These are phyloP conservation scores for Cladochytrium replicatum DNA, from an alignment of 192 early-diverging fungal species.

Conservation along the genomic window DNA sequence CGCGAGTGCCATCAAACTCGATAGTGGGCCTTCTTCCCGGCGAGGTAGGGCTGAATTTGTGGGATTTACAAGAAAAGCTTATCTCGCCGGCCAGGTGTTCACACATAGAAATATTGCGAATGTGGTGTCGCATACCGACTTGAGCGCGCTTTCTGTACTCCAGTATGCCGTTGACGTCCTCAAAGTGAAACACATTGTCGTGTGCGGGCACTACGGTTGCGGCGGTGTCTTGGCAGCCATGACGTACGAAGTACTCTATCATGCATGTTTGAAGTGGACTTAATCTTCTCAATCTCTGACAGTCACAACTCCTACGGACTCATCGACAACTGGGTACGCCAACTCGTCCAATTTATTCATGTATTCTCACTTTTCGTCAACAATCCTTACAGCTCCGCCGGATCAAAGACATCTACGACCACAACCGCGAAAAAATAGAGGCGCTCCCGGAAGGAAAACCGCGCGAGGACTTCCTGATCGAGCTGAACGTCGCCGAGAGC, in stretches of 20 bases:
- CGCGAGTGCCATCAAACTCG: slow-evolving; percentile 79
- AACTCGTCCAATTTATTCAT: too few species aligned
- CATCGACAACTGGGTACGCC: slow-evolving; percentile 93
- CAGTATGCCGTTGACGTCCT: slow-evolving; percentile 90
- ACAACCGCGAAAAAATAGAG: slow-evolving; percentile 42
- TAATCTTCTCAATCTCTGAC: slow-evolving; percentile 1
- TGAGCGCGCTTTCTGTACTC: slow-evolving; percentile 74
- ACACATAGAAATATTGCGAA: slow-evolving; percentile 98
- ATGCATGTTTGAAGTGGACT: background rate
- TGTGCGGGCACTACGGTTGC: slow-evolving; percentile 64
- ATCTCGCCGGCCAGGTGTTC: slow-evolving; percentile 90
- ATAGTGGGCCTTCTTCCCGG: slow-evolving; percentile 51
- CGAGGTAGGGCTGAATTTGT: slow-evolving; percentile 60
- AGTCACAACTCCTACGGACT: slow-evolving; percentile 53
- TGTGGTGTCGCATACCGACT: slow-evolving; percentile 70
- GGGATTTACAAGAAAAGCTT: too few species aligned
- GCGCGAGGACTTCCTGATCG: slow-evolving; percentile 29
- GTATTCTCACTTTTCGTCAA: too few species aligned
- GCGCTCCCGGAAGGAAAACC: slow-evolving; percentile 16
- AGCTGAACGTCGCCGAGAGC: slow-evolving; percentile 66
- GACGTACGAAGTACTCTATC: background rate
- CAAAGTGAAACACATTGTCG: slow-evolving; percentile 85
- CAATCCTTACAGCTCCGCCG: too few species aligned
- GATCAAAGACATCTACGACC: slow-evolving; percentile 73
- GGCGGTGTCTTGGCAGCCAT: slow-evolving; percentile 32